Base-by-base conservation (phyloP, 1,284 basidiomycete genomes). In the Cutaneotrichosporon sp. region DNA sequence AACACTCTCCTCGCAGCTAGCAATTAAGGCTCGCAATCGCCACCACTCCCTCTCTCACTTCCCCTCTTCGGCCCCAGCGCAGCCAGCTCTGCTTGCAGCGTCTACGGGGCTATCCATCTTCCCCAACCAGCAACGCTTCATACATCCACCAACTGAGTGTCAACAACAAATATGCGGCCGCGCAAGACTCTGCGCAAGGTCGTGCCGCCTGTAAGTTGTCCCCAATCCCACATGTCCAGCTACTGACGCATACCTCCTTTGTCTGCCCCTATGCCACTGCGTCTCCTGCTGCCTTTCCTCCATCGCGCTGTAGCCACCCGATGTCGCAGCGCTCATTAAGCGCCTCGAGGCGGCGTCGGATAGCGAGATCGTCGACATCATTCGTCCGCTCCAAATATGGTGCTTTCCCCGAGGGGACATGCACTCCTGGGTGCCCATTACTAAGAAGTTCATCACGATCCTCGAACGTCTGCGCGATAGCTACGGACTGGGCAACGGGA, bases 331-430 rank as follows among this genome's bases (percentile, higher is more conserved):
- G n/a, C 61, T 69, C 58, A 62, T 71, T 41, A 57, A 66, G 32
- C 51, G 47, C 11, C 57, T 72, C 48, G 55, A 50, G 14, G 53
- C 43, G 19, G 57, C 67, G 11, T 39, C 59, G 17, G 63, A 70
- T 5, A 46, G 59, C 5, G 65, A 66, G 16, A 61, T 74, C 17
- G 55, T 58, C 34, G 14, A 22, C 5, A 47, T 61, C 14, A 57
- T 70, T 17, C 46, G 51, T 5, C 34, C 47, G 10, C 55, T 72
- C 31, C 53, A 61, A 14, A 45, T 57, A 16, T 99, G 96, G 96
- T 86, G 83, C 74, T 98, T 90, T 87, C 90, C 93, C 25, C 83
- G 96, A 60, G 94, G 92, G 53, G 96, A 99, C 79, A 81, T 99
- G 55, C 91, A 97, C 77, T 86, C 89, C 53, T 99, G 96, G 96